phyloP scores from a whole-genome alignment of 2,329 filamentous ascomycete species.

The Lithohypha guttulata region DNA sequence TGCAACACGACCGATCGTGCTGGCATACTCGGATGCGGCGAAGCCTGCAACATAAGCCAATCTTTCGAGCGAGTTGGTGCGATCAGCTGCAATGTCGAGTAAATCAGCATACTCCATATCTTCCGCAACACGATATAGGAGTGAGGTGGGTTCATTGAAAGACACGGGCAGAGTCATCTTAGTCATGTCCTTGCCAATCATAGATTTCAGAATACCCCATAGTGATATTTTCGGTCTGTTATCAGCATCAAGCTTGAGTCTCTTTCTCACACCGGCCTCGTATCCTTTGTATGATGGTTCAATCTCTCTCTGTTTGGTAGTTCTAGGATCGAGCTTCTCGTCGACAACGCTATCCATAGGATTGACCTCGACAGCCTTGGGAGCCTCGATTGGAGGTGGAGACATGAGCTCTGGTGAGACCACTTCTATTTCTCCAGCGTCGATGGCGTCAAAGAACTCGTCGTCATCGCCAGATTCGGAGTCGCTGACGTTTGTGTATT shows the following conservation, averaged over 20 bases:
- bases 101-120: slow-evolving; percentile 97
- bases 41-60: slow-evolving; percentile 93
- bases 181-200: slow-evolving; percentile 99
- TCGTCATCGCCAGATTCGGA: slow-evolving; percentile 72
- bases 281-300: slow-evolving; percentile 76
- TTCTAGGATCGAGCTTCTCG: slow-evolving; percentile 40
- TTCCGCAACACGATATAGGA: slow-evolving; percentile 88
- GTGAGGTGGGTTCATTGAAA: slow-evolving; percentile 94
- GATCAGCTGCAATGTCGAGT: slow-evolving; percentile 75
- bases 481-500: slow-evolving; percentile 62
- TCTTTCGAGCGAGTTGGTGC: slow-evolving; percentile 77
- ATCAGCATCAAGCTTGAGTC: slow-evolving; percentile 80
- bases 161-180: slow-evolving; percentile 98
- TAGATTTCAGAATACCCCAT: slow-evolving; percentile 95
- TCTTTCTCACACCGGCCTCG: slow-evolving; percentile 71
- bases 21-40: slow-evolving; percentile 91
- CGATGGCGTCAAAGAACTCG: slow-evolving; percentile 95
- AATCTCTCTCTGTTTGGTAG: slow-evolving; percentile 51
- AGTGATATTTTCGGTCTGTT: slow-evolving; percentile 87
- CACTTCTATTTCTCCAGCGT: slow-evolving; percentile 81
- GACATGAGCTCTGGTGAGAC: slow-evolving; percentile 41
- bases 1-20: slow-evolving; percentile 88
- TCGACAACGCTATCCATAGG: slow-evolving; percentile 22
- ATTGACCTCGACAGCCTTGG: slow-evolving; percentile 10
- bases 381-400: slow-evolving; percentile 23